Conservation (phyloP, 1,284 basidiomycete genomes). For the Phylloporus gajari region DNA sequence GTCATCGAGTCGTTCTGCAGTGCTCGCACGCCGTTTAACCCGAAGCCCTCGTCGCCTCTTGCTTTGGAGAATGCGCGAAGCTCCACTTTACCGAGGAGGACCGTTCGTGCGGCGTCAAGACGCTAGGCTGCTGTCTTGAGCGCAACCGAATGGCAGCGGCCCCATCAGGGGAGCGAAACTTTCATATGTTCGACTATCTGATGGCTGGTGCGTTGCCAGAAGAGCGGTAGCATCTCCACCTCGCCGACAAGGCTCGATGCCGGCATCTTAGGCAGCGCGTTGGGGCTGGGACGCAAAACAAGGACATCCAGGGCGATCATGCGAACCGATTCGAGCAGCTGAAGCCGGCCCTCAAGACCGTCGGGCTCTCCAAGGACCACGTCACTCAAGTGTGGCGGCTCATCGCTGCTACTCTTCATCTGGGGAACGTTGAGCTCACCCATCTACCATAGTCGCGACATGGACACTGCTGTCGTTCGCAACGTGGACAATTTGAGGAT, state of each 20-base stretch:
- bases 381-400: constrained; percentile 96
- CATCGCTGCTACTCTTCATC: constrained; percentile 92
- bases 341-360: constrained; percentile 91
- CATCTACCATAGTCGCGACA: constrained; percentile 81
- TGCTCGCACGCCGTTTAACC: constrained; percentile 88
- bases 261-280: constrained; percentile 83
- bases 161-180: constrained; percentile 90
- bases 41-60: constrained; percentile 91
- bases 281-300: constrained; percentile 50
- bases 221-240: constrained; percentile 87
- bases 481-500: constrained; percentile 84
- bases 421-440: constrained; percentile 96
- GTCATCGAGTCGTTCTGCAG: constrained; percentile 94
- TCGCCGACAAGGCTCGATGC: constrained; percentile 82
- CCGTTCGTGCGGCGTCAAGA: constrained; percentile 89
- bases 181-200: constrained; percentile 97
- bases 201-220: constrained; percentile 89
- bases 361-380: constrained; percentile 92
- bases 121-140: constrained; percentile 96
- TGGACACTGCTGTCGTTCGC: constrained; percentile 88
- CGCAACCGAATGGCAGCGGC: constrained; percentile 84
- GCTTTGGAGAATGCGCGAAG: constrained; percentile 94
- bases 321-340: constrained; percentile 88
- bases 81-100: constrained; percentile 94
- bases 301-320: constrained; percentile 73